Evolutionary conservation across 2,329 filamentous ascomycete genomes (phyloP).

Genomic region (Penicillium verrucosum): DNA sequence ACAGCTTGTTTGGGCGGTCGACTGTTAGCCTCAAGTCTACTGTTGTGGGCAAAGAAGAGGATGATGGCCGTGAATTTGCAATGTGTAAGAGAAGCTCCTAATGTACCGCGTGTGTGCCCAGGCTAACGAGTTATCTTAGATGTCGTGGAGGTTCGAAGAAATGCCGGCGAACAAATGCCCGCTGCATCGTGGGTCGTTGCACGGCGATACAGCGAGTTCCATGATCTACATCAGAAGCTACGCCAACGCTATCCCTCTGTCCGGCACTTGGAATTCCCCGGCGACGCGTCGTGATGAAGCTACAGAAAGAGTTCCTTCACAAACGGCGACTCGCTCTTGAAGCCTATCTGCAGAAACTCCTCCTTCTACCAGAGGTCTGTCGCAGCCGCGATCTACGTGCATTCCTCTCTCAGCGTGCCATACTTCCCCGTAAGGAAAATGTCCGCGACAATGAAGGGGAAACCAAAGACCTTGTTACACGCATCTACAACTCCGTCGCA

Average conservation of each 20-base stretch:
- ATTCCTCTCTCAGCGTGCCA: constrained; percentile 84
- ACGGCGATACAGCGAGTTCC: constrained; percentile 94
- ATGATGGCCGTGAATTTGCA: constrained; percentile 91
- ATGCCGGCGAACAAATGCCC: constrained; percentile 92
- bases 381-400: constrained; percentile 87
- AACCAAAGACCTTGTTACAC: constrained; percentile 77
- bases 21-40: constrained; percentile 87
- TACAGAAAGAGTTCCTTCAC: constrained; percentile 92
- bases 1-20: constrained; percentile 89
- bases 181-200: constrained; percentile 92
- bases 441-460: constrained; percentile 58
- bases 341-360: constrained; percentile 75
- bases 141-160: constrained; percentile 83
- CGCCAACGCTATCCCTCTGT: constrained; percentile 83
- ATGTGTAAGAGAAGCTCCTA: constrained; percentile 56
- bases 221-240: constrained; percentile 87
- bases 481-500: constrained; percentile 93
- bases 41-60: constrained; percentile 85
- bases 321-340: constrained; percentile 83
- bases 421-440: constrained; percentile 63
- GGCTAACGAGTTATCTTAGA: constrained; percentile 46
- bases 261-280: constrained; percentile 83
- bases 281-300: constrained; percentile 88
- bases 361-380: constrained; percentile 88
- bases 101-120: background rate